phyloP scores from a whole-genome alignment of 192 early-diverging fungal genomes.

The Helicostylum pulchrum region DNA sequence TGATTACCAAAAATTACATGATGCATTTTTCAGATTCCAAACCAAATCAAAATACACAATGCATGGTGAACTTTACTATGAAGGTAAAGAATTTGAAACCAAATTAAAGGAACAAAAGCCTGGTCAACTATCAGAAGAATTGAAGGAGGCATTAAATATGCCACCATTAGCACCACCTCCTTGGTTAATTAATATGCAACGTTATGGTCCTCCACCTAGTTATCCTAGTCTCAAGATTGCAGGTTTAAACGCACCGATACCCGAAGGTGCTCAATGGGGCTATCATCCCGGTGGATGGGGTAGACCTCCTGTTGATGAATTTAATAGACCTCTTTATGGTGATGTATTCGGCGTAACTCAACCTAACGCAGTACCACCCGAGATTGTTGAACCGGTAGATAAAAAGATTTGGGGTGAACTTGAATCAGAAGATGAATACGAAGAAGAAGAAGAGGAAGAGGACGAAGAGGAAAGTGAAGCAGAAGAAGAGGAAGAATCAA shows the following conservation, averaged over 20 bases:
- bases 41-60: conserved; percentile 71
- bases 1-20: conserved; percentile 97
- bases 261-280: conserved; percentile 96
- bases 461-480: conserved; percentile 67
- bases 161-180: conserved; percentile 92
- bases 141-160: conserved; percentile 85
- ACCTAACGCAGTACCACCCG: conserved; percentile 49
- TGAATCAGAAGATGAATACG: conserved; percentile 62
- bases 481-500: conserved; percentile 66
- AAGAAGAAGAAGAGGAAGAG: conserved; percentile 28
- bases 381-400: conserved; percentile 68
- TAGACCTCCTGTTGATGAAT: conserved; percentile 79
- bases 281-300: conserved; percentile 97
- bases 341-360: conserved; percentile 83
- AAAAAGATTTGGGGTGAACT: conserved; percentile 88
- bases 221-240: conserved; percentile 90
- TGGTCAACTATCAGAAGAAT: conserved; percentile 79
- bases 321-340: conserved; percentile 89
- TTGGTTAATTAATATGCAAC: conserved; percentile 98
- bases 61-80: conserved; percentile 90
- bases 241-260: conserved; percentile 95
- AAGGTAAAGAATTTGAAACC: conserved; percentile 95
- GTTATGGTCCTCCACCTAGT: conserved; percentile 92
- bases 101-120: conserved; percentile 86
- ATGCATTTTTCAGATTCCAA: conserved; percentile 97